Base-by-base conservation (phyloP, 129 eudicot species). In the Artemisia tridentata region DNA sequence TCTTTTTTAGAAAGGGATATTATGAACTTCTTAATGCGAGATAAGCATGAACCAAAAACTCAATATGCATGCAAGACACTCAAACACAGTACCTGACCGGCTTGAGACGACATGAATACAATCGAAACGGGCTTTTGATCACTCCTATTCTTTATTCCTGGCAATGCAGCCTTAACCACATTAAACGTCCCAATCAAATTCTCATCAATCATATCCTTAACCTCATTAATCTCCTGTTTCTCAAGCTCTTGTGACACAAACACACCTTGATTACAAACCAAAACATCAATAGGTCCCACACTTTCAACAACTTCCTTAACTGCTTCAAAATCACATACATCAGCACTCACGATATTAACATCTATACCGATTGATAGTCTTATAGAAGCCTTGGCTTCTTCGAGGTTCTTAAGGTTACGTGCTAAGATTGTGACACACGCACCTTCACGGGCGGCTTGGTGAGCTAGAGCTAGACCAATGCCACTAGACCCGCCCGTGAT, bases 401-500 rank as follows among this genome's bases (percentile, higher is more conserved):
- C 82, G 14, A 88, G 91, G 68, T 68, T 81, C 29, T 17, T 7
- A 11, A 60, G 59, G 78, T 77, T 72, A 9, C 91, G 88, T 3
- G 91, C 96, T 21, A 88, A 80, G 74, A 88, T 84, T 16, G 89
- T 68, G 67, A 88, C 96, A 16, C 67, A 78, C 0, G 96, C 91
- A 25, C 96, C 89, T 23, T 79, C 78, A 2, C 65, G 65, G 19
- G 82, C 89, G 67, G 85, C 81, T 68, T 66, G 87, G 80, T 63
- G 85, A 19, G 96, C 96, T 16, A 86, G 68, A n/a, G 85, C 85
- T 10, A 88, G 76, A 47, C 89, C 96, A 66, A 88, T 86, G 73
- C 96, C 96, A 80, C 89, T 86, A 34, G 96, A 88, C 1, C 96
- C 96, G 75, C 96, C 96, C 46, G 96, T 88, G 82, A 86, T 86